A percentile compares a stretch with the other conserved stretches of the same genome.
Conservation (phyloP, 2,329 filamentous ascomycete genomes). For the Colletotrichum sp. region DNA sequence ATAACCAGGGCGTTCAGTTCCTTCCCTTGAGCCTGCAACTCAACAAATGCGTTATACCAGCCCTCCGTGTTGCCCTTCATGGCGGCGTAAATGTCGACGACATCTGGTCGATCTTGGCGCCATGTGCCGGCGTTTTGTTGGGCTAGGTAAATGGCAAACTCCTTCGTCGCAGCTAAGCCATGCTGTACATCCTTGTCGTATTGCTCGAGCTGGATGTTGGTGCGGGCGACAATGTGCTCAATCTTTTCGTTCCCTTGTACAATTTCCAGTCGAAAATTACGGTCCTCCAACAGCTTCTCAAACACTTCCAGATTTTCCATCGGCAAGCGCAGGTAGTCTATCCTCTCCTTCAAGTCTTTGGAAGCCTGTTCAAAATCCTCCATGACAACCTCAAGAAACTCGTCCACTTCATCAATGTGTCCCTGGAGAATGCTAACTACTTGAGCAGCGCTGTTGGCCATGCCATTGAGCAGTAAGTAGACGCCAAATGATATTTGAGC, state of each 20-base stretch:
- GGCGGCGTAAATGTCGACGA: conserved; percentile 78
- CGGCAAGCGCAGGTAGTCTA: conserved; percentile 81
- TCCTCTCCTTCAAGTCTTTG: conserved; percentile 79
- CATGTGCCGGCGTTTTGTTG: conserved; percentile 67
- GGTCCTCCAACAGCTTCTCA: conserved; percentile 86
- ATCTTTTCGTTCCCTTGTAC: conserved; percentile 89
- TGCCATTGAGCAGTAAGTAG: conserved; percentile 81
- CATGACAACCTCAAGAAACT: conserved; percentile 83
- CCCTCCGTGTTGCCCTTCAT: conserved; percentile 95
- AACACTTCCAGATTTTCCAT: conserved; percentile 84
- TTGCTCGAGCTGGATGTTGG: conserved; percentile 76
- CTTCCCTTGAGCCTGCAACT: conserved; percentile 75
- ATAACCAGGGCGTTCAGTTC: conserved; percentile 72
- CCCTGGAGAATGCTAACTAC: conserved; percentile 88
- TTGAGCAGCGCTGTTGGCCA: conserved; percentile 87
- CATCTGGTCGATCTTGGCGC: conserved; percentile 64
- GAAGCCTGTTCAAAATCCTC: conserved; percentile 84
- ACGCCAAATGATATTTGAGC: conserved; percentile 94
- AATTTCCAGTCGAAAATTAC: conserved; percentile 80
- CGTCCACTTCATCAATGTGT: conserved; percentile 93
- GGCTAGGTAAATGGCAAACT: conserved; percentile 78
- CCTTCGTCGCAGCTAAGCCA: conserved; percentile 76
- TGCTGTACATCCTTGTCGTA: conserved; percentile 80
- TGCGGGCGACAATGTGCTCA: conserved; percentile 85
- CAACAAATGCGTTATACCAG: conserved; percentile 82